A percentile compares a stretch with the other conserved stretches of the same genome.
Conservation (phyloP, 805 yeast genomes). For the Schwanniomyces vanrijiae region DNA sequence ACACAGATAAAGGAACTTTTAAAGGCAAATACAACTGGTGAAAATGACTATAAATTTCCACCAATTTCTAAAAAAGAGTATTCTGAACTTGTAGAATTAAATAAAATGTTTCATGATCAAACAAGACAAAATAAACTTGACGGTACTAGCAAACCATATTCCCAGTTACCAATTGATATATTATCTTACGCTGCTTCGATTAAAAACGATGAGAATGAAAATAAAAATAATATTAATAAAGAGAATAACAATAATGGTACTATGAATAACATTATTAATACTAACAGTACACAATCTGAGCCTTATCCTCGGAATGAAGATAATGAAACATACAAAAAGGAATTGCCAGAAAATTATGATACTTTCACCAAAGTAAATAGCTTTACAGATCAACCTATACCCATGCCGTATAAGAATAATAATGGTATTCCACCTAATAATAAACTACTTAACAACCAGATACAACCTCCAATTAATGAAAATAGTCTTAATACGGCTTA, state of each 20-base stretch:
- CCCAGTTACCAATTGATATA: conserved; percentile 37
- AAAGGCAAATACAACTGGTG: conserved; percentile 15
- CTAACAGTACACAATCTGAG: neutral
- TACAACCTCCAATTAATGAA: neutral
- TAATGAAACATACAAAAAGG: neutral
- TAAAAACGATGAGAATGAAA: conserved; percentile 15
- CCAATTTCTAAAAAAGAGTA: conserved; percentile 13
- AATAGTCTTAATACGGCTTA: neutral
- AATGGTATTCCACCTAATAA: neutral
- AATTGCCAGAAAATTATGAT: neutral
- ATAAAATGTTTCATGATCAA: neutral
- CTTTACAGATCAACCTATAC: neutral
- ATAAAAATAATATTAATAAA: neutral
- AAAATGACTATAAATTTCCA: conserved; percentile 20
- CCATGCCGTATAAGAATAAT: neutral
- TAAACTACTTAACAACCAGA: neutral
- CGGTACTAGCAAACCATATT: conserved; percentile 4
- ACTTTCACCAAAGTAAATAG: neutral
- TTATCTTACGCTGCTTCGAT: conserved; percentile 42
- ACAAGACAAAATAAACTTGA: conserved; percentile 2
- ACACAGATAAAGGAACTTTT: conserved; percentile 47
- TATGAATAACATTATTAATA: no score
- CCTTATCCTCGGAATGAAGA: neutral
- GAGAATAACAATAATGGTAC: neutral
- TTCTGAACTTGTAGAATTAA: conserved; percentile 18